phyloP scores from a whole-genome alignment of 2,329 filamentous ascomycete species.

The Trichoderma atrobrunneum region DNA sequence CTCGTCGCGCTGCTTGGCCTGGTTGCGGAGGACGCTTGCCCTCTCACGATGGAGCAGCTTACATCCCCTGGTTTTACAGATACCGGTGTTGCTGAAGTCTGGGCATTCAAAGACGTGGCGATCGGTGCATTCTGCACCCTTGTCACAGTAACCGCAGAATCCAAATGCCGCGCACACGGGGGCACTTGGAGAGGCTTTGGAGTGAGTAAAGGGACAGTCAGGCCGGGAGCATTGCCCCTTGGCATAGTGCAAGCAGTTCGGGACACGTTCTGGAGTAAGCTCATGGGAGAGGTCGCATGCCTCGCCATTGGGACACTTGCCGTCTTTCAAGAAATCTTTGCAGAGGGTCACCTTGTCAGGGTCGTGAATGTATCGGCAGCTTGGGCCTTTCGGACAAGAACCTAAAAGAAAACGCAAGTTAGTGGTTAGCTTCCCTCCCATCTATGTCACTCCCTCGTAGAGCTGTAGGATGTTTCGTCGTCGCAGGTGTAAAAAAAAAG shows the following conservation, averaged over 20 bases:
- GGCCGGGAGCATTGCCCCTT: constrained; percentile 86
- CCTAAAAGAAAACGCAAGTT: constrained; percentile 51
- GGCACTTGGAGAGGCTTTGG: constrained; percentile 71
- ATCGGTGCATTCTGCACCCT: constrained; percentile 71
- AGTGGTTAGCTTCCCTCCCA: constrained; percentile 44
- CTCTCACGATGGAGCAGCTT: constrained; percentile 84
- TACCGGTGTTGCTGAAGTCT: constrained; percentile 87
- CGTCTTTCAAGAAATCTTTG: constrained; percentile 79
- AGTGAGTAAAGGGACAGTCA: constrained; percentile 83
- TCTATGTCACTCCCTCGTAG: constrained; percentile 37
- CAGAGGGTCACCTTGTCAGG: constrained; percentile 84
- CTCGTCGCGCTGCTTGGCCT: constrained; percentile 54
- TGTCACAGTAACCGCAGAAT: constrained; percentile 82
- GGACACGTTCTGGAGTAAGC: constrained; percentile 75
- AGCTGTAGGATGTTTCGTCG: constrained; percentile 22
- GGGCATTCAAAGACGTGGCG: constrained; percentile 93
- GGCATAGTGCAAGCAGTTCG: constrained; percentile 85
- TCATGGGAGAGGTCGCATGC: constrained; percentile 91
- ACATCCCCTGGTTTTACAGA: constrained; percentile 78
- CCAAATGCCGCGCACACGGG: constrained; percentile 84
- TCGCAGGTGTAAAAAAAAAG: constrained; percentile 29
- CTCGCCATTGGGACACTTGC: constrained; percentile 71
- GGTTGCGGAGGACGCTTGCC: constrained; percentile 74
- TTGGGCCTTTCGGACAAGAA: constrained; percentile 76
- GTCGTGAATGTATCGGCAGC: constrained; percentile 81